Percentiles rank a stretch among this genome's conserved stretches.
Conservation (phyloP, 2,329 filamentous ascomycete genomes). For the Fusarium newnesense region DNA sequence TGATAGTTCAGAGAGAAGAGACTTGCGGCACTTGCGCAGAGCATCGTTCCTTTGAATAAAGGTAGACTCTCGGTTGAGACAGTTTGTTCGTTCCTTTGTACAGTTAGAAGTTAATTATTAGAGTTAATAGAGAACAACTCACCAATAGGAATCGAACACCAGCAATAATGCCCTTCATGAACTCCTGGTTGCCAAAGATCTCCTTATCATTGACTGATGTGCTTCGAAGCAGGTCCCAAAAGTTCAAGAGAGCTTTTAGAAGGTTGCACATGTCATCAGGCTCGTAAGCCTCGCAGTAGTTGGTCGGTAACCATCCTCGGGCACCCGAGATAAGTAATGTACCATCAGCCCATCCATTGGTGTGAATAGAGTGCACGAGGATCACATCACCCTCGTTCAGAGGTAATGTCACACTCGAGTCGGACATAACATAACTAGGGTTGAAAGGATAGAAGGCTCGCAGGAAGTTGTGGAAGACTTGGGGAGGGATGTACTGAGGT, state of each 20-base stretch:
- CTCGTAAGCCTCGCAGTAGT: conserved; percentile 97
- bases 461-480: conserved; percentile 92
- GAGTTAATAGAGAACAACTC: conserved; percentile 53
- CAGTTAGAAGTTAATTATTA: not conserved
- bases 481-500: conserved; percentile 57
- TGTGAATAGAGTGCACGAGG: conserved; percentile 94
- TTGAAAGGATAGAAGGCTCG: conserved; percentile 95
- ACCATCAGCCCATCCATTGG: conserved; percentile 98
- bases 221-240: conserved; percentile 90
- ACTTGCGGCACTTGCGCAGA: conserved; percentile 84
- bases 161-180: conserved; percentile 92
- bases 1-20: conserved; percentile 87
- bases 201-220: conserved; percentile 79
- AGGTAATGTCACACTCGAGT: conserved; percentile 87
- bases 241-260: conserved; percentile 85
- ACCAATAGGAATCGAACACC: conserved; percentile 91
- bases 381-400: conserved; percentile 92
- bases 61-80: conserved; percentile 82
- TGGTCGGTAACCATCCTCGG: conserved; percentile 95
- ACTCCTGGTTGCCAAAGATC: conserved; percentile 90
- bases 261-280: conserved; percentile 87
- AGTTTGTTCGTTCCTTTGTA: conserved; percentile 83
- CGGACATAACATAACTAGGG: conserved; percentile 78
- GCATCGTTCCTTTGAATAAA: conserved; percentile 80
- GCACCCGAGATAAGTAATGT: conserved; percentile 87